A percentile compares a stretch with the other conserved stretches of the same genome.
phyloP scores from a whole-genome alignment of 257 asterid species.

The Misopates orontium region DNA sequence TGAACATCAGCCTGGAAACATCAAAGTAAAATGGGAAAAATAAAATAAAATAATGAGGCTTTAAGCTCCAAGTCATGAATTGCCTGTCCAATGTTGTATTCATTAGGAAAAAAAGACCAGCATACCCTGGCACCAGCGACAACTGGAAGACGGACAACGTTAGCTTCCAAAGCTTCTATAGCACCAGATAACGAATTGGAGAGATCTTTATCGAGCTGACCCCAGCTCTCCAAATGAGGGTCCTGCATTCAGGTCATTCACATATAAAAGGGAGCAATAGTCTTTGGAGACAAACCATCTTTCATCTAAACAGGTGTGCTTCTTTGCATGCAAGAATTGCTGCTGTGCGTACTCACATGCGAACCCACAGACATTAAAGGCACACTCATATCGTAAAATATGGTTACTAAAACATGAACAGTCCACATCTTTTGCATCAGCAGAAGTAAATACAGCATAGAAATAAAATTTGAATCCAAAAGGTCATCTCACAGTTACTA shows the following conservation, averaged over 20 bases:
- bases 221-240: constrained; percentile 64
- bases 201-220: constrained; percentile 52
- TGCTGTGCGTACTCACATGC: neutral
- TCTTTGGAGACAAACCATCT: neutral
- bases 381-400: neutral
- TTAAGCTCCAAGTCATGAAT: constrained; percentile 17
- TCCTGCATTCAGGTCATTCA: constrained; percentile 44
- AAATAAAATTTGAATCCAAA: constrained; percentile 9
- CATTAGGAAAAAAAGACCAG: constrained; percentile 4
- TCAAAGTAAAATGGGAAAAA: no score
- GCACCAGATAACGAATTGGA: constrained; percentile 62
- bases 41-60: neutral
- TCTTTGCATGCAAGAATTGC: neutral
- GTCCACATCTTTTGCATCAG: neutral
- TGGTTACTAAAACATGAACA: neutral
- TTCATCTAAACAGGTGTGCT: neutral
- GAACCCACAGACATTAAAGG: neutral
- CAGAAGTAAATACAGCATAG: neutral
- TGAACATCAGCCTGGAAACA: constrained; percentile 67
- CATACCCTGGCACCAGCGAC: constrained; percentile 76
- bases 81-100: neutral
- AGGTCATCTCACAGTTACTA: neutral
- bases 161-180: constrained; percentile 61
- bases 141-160: constrained; percentile 68
- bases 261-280: constrained; percentile 14